Percentiles rank a stretch among this genome's conserved stretches.
These are phyloP conservation scores for Salvia miltiorrhiza DNA, from an alignment of 257 asterid genomes.

Conservation along the genomic window DNA sequence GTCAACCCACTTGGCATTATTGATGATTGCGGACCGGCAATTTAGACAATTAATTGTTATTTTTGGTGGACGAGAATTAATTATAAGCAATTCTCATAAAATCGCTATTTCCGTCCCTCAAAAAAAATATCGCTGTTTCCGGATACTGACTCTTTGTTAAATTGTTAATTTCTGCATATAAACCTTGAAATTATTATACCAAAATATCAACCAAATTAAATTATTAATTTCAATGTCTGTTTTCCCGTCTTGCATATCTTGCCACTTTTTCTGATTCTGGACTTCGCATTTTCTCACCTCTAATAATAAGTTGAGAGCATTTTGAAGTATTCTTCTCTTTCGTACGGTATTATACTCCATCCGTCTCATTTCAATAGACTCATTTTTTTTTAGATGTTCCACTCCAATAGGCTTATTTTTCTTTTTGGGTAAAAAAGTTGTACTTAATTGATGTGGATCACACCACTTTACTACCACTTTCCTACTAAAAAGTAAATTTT, in stretches of 20 bases:
- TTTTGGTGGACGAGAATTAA: background rate
- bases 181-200: background rate
- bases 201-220: background rate
- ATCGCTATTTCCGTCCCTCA: too few species aligned
- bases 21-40: background rate
- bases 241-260: background rate
- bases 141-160: slow-evolving; percentile 4
- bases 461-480: too few species aligned
- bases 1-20: background rate
- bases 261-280: slow-evolving; percentile 7
- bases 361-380: too few species aligned
- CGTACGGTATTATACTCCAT: background rate
- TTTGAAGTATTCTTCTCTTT: background rate
- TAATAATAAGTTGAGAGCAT: background rate
- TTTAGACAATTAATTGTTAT: background rate
- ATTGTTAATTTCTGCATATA: slow-evolving; percentile 3
- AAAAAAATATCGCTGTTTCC: background rate
- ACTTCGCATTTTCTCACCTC: background rate
- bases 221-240: too few species aligned
- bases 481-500: too few species aligned
- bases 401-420: too few species aligned
- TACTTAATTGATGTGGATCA: too few species aligned
- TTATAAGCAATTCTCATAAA: too few species aligned
- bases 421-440: too few species aligned
- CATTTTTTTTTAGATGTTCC: too few species aligned